Evolutionary conservation across 2,329 filamentous ascomycete species (phyloP).

Genomic region (Penicillium sp.): DNA sequence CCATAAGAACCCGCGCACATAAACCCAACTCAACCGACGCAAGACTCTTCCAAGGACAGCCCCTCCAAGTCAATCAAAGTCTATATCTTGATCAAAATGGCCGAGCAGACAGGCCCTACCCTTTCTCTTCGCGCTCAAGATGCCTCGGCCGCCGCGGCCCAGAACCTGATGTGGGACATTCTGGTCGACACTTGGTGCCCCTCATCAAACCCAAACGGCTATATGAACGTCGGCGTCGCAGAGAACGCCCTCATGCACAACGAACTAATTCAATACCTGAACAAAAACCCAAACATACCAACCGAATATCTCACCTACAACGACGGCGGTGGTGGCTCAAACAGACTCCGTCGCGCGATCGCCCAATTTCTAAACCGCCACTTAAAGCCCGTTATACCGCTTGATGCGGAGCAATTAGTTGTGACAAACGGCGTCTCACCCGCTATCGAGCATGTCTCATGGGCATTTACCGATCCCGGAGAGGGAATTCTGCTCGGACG

Average conservation of each 20-base stretch:
- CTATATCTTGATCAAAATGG: not conserved
- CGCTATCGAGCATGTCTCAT: conserved; percentile 41
- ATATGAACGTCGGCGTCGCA: conserved; percentile 56
- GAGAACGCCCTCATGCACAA: conserved; percentile 59
- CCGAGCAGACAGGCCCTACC: not conserved
- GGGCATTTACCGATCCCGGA: conserved; percentile 38
- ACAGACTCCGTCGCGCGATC: conserved; percentile 32
- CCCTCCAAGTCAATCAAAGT: not conserved
- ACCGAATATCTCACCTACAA: conserved; percentile 44
- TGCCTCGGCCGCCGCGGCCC: conserved; percentile 6
- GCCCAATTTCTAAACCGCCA: conserved; percentile 39
- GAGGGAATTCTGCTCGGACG: conserved; percentile 42
- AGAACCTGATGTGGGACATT: conserved; percentile 49
- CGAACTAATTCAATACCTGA: conserved; percentile 48
- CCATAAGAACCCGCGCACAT: not conserved
- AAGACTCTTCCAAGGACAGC: not conserved
- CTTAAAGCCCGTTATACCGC: conserved; percentile 31
- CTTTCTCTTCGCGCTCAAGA: conserved; percentile 9
- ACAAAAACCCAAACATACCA: conserved; percentile 42
- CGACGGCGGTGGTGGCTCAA: conserved; percentile 39
- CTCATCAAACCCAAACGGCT: conserved; percentile 44
- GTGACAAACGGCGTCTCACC: conserved; percentile 43
- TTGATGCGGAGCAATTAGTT: conserved; percentile 35
- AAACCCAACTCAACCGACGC: not conserved
- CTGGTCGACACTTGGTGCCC: conserved; percentile 52